Conservation (phyloP, 257 asterid genomes). For the Paulownia fortunei region DNA sequence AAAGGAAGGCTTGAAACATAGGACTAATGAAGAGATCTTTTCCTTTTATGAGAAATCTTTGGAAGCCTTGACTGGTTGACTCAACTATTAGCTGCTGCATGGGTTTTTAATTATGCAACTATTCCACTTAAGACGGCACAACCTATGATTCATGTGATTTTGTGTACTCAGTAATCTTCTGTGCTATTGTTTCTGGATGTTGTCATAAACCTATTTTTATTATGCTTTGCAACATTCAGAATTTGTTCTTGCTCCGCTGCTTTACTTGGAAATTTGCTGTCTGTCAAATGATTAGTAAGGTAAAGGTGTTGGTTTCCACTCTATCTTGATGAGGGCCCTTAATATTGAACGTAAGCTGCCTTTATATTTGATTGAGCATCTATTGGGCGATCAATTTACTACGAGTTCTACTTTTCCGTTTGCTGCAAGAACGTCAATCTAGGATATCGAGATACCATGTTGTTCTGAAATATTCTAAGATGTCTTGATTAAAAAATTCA, state of each 20-base stretch:
- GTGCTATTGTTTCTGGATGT: no score
- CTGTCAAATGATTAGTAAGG: background rate
- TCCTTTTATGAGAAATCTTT: no score
- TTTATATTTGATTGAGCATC: background rate
- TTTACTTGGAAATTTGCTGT: background rate
- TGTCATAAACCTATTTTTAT: no score
- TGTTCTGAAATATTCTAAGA: background rate
- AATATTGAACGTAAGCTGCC: background rate
- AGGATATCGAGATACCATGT: background rate
- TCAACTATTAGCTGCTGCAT: background rate
- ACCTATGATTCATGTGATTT: background rate
- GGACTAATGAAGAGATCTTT: background rate
- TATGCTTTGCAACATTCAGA: no score
- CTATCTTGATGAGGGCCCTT: background rate
- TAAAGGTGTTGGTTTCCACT: background rate
- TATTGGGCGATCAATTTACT: background rate
- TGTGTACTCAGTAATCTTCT: background rate
- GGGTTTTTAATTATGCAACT: background rate
- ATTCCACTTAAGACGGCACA: background rate
- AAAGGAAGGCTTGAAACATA: background rate
- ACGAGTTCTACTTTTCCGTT: background rate
- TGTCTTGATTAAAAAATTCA: background rate
- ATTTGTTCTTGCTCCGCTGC: background rate
- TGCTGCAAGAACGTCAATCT: background rate
- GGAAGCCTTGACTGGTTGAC: no score